These are phyloP conservation scores for Moniliophthora roreri DNA, from an alignment of 1,284 basidiomycete species.

Conservation along the genomic window DNA sequence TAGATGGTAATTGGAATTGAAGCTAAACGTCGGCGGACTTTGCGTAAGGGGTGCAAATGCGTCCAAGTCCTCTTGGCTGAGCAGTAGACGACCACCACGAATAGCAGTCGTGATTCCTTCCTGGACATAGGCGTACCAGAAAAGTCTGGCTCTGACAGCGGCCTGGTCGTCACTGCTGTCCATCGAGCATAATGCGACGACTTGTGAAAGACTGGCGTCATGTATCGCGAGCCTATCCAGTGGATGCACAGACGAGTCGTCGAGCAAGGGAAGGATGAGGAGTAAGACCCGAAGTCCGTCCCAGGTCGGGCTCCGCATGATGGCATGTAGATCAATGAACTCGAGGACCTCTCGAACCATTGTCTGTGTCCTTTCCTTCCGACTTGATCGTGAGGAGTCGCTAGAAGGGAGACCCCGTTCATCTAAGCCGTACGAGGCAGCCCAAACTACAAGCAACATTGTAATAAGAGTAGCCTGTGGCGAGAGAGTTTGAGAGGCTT, in stretches of 20 bases:
- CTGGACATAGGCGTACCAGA: constrained; percentile 83
- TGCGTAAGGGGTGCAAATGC: constrained; percentile 48
- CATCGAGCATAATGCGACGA: constrained; percentile 47
- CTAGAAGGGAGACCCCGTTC: constrained; percentile 57
- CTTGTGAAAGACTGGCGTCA: constrained; percentile 47
- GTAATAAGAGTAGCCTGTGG: constrained; percentile 64
- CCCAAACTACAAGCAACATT: constrained; percentile 81
- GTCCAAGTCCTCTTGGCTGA: constrained; percentile 69
- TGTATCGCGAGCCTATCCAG: constrained; percentile 44
- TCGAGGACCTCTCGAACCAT: constrained; percentile 77
- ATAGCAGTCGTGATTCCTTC: constrained; percentile 81
- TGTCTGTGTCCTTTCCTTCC: constrained; percentile 39
- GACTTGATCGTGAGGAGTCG: neutral
- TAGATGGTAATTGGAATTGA: constrained; percentile 23
- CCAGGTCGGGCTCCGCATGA: constrained; percentile 82
- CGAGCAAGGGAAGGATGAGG: constrained; percentile 76
- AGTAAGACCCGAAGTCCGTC: constrained; percentile 81
- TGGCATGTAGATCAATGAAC: constrained; percentile 74
- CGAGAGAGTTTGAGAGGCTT: constrained; percentile 56
- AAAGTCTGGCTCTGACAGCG: constrained; percentile 71
- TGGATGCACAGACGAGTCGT: constrained; percentile 42
- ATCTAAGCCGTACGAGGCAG: constrained; percentile 81
- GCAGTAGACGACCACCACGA: constrained; percentile 71
- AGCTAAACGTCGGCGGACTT: constrained; percentile 50
- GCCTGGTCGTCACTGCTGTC: constrained; percentile 59